A percentile compares a stretch with the other conserved stretches of the same genome.
Conservation (phyloP, 345 rosid species). For the Rhizophora mangle region DNA sequence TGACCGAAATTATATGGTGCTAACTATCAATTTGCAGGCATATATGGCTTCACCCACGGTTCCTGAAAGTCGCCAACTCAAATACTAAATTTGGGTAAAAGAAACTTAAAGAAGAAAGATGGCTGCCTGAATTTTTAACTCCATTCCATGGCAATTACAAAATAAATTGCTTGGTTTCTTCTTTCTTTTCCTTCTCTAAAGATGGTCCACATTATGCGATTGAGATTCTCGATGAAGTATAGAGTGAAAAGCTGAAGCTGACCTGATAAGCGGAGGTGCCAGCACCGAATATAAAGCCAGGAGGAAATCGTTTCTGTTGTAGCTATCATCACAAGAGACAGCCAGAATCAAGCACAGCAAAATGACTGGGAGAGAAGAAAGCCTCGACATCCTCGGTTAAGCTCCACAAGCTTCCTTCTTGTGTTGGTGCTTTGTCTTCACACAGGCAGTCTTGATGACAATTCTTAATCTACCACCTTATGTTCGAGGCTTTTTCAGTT, state of each 20-base stretch:
- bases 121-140: not conserved
- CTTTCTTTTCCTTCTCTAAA: slow-evolving; percentile 9
- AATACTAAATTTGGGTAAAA: not conserved
- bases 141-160: not conserved
- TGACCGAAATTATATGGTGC: too few relatives aligned
- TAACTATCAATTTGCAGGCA: too few relatives aligned
- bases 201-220: not conserved
- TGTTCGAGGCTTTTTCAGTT: too few relatives aligned
- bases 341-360: too few relatives aligned
- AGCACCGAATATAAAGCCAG: slow-evolving; percentile 45
- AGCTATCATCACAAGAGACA: slow-evolving; percentile 25
- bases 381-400: too few relatives aligned
- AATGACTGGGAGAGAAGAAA: too few relatives aligned
- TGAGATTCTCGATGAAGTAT: not conserved
- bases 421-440: too few relatives aligned
- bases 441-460: too few relatives aligned
- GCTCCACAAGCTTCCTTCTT: too few relatives aligned
- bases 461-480: too few relatives aligned
- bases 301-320: slow-evolving; percentile 50
- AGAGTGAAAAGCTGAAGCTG: not conserved
- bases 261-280: slow-evolving; percentile 40
- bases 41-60: slow-evolving; percentile 18
- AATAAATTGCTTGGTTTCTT: not conserved
- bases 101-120: not conserved
- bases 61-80: slow-evolving; percentile 27